Evolutionary conservation across 2,329 filamentous ascomycete species (phyloP), one percentile per base, ranked within the genome.

Genomic region (Pseudocercospora musae): DNA sequence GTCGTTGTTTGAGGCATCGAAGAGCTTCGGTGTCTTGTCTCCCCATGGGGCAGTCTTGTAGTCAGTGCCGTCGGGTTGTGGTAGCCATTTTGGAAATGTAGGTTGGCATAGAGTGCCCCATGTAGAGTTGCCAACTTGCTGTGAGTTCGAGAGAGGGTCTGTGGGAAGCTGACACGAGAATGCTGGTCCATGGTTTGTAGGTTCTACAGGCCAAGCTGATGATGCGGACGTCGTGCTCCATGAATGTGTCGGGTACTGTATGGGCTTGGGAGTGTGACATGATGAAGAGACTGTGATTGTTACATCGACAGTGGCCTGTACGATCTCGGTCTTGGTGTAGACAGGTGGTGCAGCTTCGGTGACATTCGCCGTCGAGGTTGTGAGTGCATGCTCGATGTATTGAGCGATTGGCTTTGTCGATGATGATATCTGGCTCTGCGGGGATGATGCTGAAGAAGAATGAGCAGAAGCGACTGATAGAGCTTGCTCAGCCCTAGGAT

Each of bases 1-100:
- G 40, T 70, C 61, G 67, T 75, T 74, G 23, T 72, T 68, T 53
- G 74, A 73, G 23, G 69, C 71, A 37, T 73, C 70, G 21, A 18
- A 23, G 9, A 54, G 50, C 23, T 68, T 62, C 11, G 69, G 65
- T 4, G 66, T 71, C 23, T 66, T 66, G 42, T 62, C 55, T 21
- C 73, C 73, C 73, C 73, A 75, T 2, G 73, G 73, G 5, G 64
- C 60, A n/a, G 57, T 58, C 1, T 37, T 29, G 53, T 62, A 70
- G 7, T 15, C 25, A n/a, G 37, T 62, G 50, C 63, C 65, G 11
- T 67, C 21, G 21, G 48, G 55, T 18, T 57, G 48, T 15, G 61
- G 62, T 3, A 71, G 63, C 70, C 70, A 71, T 54, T 67, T 64
- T n/a, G 66, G 66, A 56, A 69, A 68, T 15, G 63, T 62, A 9